Percentiles rank a stretch among this genome's conserved stretches.
Conservation (phyloP, 495 filamentous ascomycete species). For the Xylaria cubensis region DNA sequence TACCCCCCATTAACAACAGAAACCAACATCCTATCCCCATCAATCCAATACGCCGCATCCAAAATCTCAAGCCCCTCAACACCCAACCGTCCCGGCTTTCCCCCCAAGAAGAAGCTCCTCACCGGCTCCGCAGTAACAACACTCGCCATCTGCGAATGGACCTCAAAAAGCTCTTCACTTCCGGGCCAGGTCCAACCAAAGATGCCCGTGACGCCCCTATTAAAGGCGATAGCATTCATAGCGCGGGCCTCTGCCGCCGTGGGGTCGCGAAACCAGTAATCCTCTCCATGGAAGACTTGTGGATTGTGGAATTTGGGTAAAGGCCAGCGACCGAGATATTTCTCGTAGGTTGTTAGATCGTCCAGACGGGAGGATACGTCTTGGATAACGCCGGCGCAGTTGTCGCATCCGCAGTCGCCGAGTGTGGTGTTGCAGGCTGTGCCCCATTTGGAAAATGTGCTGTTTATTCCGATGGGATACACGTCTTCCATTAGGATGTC, state of each 20-base stretch:
- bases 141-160: constrained; percentile 53
- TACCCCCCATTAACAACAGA: constrained; percentile 53
- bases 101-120: constrained; percentile 51
- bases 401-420: constrained; percentile 76
- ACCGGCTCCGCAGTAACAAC: constrained; percentile 50
- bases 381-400: constrained; percentile 61
- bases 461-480: constrained; percentile 70
- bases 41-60: constrained; percentile 55
- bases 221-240: constrained; percentile 67
- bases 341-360: constrained; percentile 52
- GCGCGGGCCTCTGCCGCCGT: constrained; percentile 60
- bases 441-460: constrained; percentile 55
- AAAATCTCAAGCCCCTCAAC: constrained; percentile 38
- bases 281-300: constrained; percentile 68
- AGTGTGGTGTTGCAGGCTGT: constrained; percentile 69
- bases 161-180: constrained; percentile 46
- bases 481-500: constrained; percentile 72
- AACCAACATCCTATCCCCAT: constrained; percentile 47
- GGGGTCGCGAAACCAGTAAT: constrained; percentile 67
- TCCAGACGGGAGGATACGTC: constrained; percentile 65
- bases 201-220: constrained; percentile 65
- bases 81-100: constrained; percentile 34
- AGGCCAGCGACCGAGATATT: constrained; percentile 49
- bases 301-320: constrained; percentile 67
- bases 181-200: constrained; percentile 63